Percentiles rank a stretch among this genome's conserved stretches.
These are phyloP conservation scores for Eutrema salsugineum DNA, from an alignment of 441 rosid species.

Conservation along the genomic window DNA sequence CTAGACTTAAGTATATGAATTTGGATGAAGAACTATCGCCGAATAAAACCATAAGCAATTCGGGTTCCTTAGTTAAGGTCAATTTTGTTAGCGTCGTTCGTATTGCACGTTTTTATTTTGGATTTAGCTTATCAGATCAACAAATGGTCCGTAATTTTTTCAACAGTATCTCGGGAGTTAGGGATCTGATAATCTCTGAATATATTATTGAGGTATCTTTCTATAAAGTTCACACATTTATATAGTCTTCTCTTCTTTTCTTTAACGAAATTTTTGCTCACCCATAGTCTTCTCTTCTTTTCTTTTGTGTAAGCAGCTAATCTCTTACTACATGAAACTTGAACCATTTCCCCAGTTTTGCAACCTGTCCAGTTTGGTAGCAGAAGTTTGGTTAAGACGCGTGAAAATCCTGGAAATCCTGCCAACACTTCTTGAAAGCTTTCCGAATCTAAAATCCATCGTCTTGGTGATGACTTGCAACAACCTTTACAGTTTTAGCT, in stretches of 20 bases:
- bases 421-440: neutral
- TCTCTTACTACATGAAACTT: neutral
- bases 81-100: neutral
- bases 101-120: neutral
- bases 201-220: neutral
- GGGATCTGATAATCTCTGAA: neutral
- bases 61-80: no score
- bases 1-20: no score
- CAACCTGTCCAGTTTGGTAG: neutral
- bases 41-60: no score
- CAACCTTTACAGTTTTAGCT: neutral
- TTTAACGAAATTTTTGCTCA: neutral
- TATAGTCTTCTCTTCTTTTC: no score
- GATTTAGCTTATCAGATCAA: neutral
- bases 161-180: neutral
- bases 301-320: neutral
- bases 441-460: neutral
- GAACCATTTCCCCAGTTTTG: neutral
- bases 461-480: neutral
- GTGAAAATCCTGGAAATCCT: neutral
- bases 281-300: neutral
- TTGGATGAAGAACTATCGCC: no score
- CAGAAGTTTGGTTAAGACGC: neutral
- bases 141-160: neutral
- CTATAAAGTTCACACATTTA: neutral